Base-by-base conservation (phyloP, 1,284 basidiomycete species). In the Albatrellus sp. region DNA sequence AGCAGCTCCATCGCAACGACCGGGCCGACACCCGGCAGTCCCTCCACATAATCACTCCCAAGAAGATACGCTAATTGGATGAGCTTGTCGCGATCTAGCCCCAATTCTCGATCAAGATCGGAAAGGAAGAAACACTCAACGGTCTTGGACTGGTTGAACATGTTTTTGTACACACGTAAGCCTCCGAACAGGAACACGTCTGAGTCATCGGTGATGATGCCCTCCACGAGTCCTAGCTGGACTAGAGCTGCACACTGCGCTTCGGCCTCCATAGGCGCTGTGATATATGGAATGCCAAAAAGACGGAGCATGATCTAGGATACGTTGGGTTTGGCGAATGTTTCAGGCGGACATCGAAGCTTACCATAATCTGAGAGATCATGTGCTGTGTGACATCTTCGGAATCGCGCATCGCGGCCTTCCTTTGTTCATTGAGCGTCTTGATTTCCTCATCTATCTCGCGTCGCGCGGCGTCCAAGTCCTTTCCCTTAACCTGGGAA, bases 101-200 rank as follows among this genome's bases (percentile, higher is more conserved):
- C 86, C 5, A 98, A 70, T 61, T 98, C 96, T 36, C 92, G 77
- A 42, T 78, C 73, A 44, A 98, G 73, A 60, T 99, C 96, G 1
- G 77, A 66, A 5, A 82, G 67, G 31, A 96, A 66, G 66, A 96
- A 98, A 58, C 91, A 93, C 62, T 98, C 94, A 47, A 98, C 94
- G 8, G 90, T 96, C 70, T 97, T 98, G 48, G 89, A 88, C 65
- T 98, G 91, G 63, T 98, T 98, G 70, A 99, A 99, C 86, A 99
- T 96, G 62, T 99, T 97, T 65, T 96, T 96, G 73, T 88, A 97
- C 37, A 98, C 90, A 24, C 90, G 80, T 48, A 75, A 69, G 13
- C 89, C 94, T 29, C 96, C 94, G 54, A 99, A 99, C 38, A 98
- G 79, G 63, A 99, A 99, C 31, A 98, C 92, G 57, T 99, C 96